These are phyloP conservation scores for Phytophthora podocarpi DNA, from an alignment of 352 stramenopile species.

Conservation along the genomic window DNA sequence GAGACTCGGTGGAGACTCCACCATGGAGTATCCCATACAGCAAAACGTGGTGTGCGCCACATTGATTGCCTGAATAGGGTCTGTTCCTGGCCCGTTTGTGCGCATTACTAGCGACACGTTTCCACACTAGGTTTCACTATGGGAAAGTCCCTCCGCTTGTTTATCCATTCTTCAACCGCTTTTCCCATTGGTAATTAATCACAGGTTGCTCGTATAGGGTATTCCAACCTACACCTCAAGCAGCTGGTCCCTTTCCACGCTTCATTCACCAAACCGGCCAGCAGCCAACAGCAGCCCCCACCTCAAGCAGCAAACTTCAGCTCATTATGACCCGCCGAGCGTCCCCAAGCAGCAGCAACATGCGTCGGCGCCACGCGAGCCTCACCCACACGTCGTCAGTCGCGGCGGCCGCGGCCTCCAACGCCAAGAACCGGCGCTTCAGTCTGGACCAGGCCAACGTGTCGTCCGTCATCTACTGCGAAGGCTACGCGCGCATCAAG, in stretches of 20 bases:
- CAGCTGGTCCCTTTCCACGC: conserved; percentile 10
- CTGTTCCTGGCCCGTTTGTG: not conserved
- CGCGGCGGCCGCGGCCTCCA: not conserved
- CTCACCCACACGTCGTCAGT: not conserved
- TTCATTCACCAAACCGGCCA: conserved; percentile 21
- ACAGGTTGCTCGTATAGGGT: not conserved
- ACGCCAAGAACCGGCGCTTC: conserved; percentile 27
- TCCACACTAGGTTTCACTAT: conserved; percentile 8
- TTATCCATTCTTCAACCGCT: conserved; percentile 12
- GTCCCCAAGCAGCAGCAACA: conserved; percentile 2
- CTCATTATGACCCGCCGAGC: conserved; percentile 9
- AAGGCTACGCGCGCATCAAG: conserved; percentile 72
- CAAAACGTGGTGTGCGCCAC: not conserved
- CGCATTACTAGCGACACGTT: conserved; percentile 18
- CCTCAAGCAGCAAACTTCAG: conserved; percentile 1
- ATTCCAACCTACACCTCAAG: conserved; percentile 9
- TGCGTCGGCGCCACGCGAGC: conserved; percentile 10
- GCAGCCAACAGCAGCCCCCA: conserved; percentile 1
- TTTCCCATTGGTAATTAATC: conserved; percentile 1
- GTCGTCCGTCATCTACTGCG: conserved; percentile 37
- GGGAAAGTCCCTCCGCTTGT: conserved; percentile 2
- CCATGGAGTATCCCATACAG: conserved; percentile 9
- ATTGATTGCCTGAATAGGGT: conserved; percentile 9
- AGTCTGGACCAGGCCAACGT: conserved; percentile 32
- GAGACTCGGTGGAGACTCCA: too few relatives aligned